These are phyloP conservation scores for Trichomonascaceae sp. DNA, from an alignment of 1,139 yeast genomes.

Conservation along the genomic window DNA sequence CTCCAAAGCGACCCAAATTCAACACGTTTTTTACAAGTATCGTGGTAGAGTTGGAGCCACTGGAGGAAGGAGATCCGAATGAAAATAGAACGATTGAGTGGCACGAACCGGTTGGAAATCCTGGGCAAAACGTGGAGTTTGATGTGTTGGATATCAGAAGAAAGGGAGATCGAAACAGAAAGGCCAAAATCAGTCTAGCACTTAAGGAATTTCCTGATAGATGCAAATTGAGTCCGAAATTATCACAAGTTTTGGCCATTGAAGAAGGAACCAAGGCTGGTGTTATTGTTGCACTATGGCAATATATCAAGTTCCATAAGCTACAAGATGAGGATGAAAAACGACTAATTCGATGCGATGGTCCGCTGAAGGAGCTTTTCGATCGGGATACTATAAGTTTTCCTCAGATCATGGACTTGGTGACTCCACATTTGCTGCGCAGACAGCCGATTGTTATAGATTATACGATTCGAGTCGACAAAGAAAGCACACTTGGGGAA, in stretches of 20 bases:
- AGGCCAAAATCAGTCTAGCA: constrained; percentile 70
- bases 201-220: constrained; percentile 66
- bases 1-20: constrained; percentile 51
- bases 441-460: constrained; percentile 72
- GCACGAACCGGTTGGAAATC: constrained; percentile 44
- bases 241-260: constrained; percentile 67
- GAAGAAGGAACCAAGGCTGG: constrained; percentile 81
- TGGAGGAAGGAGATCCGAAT: constrained; percentile 31
- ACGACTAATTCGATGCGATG: constrained; percentile 62
- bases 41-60: constrained; percentile 58
- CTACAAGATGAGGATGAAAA: constrained; percentile 53
- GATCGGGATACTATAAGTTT: constrained; percentile 44
- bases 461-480: constrained; percentile 68
- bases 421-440: constrained; percentile 61
- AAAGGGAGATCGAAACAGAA: constrained; percentile 60
- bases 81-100: constrained; percentile 50
- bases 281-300: constrained; percentile 80
- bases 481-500: constrained; percentile 76
- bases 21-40: constrained; percentile 79
- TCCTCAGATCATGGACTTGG: constrained; percentile 66
- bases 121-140: constrained; percentile 42
- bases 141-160: constrained; percentile 89
- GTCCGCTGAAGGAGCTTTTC: constrained; percentile 48
- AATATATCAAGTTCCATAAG: constrained; percentile 72
- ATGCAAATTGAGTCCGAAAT: constrained; percentile 56